Percentiles rank a stretch among this genome's conserved stretches.
Evolutionary conservation across 192 early-diverging fungal genomes (phyloP).

Genomic region (Lobulomyces angularis): DNA sequence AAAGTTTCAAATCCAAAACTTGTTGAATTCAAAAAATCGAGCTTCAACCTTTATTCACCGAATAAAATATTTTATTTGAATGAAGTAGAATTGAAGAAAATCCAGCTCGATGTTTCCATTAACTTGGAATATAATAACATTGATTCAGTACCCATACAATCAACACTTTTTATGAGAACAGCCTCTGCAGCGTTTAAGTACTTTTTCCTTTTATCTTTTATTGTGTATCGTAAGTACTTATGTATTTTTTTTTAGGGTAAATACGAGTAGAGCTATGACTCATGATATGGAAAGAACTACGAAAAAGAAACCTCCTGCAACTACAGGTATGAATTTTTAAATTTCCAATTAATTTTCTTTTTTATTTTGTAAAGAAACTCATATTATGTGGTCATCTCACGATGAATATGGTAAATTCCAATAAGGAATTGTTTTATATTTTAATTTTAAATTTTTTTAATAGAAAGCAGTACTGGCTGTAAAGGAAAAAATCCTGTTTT

Average conservation of each 20-base stretch:
- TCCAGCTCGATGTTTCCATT: conserved; percentile 31
- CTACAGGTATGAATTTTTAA: conserved; percentile 57
- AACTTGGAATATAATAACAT: too few relatives aligned
- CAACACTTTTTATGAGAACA: conserved; percentile 56
- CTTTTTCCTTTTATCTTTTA: too few relatives aligned
- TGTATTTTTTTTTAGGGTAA: too few relatives aligned
- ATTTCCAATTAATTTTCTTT: too few relatives aligned
- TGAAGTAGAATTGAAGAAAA: conserved; percentile 40
- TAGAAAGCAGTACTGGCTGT: conserved; percentile 39
- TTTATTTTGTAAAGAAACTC: too few relatives aligned
- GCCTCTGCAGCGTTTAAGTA: conserved; percentile 50
- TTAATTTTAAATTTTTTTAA: too few relatives aligned
- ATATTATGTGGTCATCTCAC: conserved; percentile 57
- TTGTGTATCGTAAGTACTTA: too few relatives aligned
- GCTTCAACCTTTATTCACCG: conserved; percentile 43
- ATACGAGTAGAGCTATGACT: conserved; percentile 38
- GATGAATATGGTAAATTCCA: too few relatives aligned
- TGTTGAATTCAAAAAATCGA: conserved; percentile 30
- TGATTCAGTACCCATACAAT: conserved; percentile 10
- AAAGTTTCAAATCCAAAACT: conserved; percentile 47
- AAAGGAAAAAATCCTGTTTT: conserved; percentile 49
- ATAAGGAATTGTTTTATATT: too few relatives aligned
- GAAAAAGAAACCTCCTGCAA: conserved; percentile 68
- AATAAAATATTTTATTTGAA: conserved; percentile 58
- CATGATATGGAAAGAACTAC: conserved; percentile 76